These are phyloP conservation scores for Lavandula angustifolia DNA, from an alignment of 257 asterid genomes.

Conservation along the genomic window DNA sequence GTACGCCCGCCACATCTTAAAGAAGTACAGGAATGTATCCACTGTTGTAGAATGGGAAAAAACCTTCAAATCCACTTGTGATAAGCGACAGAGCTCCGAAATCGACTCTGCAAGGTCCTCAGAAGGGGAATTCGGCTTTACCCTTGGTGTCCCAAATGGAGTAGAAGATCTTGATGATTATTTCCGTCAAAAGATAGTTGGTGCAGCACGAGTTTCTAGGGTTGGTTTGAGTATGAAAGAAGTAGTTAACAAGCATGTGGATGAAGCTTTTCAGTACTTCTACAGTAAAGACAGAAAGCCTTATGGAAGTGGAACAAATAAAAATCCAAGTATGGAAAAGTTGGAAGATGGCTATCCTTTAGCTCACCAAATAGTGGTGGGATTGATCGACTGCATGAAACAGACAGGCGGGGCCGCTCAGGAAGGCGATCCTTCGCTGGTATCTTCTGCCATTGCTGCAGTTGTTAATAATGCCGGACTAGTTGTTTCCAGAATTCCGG, in stretches of 20 bases:
- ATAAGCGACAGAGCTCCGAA: constrained; percentile 80
- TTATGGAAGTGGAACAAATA: constrained; percentile 57
- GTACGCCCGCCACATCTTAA: constrained; percentile 74
- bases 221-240: constrained; percentile 89
- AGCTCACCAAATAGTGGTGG: constrained; percentile 80
- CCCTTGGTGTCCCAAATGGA: constrained; percentile 94
- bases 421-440: constrained; percentile 97
- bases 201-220: constrained; percentile 73
- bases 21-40: constrained; percentile 61
- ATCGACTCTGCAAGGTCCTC: constrained; percentile 73
- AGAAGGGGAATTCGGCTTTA: constrained; percentile 76
- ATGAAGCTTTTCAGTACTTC: constrained; percentile 67
- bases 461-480: constrained; percentile 72
- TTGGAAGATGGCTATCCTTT: constrained; percentile 71
- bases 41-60: constrained; percentile 93
- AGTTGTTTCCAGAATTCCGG: constrained; percentile 77
- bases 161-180: constrained; percentile 94
- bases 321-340: constrained; percentile 60
- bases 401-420: constrained; percentile 99
- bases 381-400: constrained; percentile 95
- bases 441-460: constrained; percentile 93
- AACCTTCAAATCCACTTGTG: constrained; percentile 69
- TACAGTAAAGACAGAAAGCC: constrained; percentile 75
- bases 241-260: constrained; percentile 75
- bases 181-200: constrained; percentile 85